Evolutionary conservation across 495 filamentous ascomycete genomes (phyloP).

Genomic region (Filosporella fistucella): DNA sequence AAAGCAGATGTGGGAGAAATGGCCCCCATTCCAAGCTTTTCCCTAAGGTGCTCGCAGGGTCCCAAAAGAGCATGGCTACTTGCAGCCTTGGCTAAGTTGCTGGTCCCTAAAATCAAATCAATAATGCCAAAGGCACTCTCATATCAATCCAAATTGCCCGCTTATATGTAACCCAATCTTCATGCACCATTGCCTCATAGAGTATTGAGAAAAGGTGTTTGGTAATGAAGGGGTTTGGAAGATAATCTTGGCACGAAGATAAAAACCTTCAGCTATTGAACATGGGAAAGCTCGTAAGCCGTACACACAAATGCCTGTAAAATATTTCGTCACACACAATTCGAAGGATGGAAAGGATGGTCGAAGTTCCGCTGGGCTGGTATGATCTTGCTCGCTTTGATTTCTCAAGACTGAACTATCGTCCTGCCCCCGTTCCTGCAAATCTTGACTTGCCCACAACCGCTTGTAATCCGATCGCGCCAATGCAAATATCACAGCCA

Average conservation of each 20-base stretch:
- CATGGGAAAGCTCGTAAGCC: constrained; percentile 75
- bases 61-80: too few relatives aligned
- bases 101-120: too few relatives aligned
- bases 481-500: constrained; percentile 13
- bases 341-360: neutral
- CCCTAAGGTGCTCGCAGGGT: too few relatives aligned
- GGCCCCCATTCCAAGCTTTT: too few relatives aligned
- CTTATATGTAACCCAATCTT: constrained; percentile 70
- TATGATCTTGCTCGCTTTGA: constrained; percentile 15
- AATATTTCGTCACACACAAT: neutral
- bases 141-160: too few relatives aligned
- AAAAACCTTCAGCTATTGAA: constrained; percentile 88
- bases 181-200: constrained; percentile 76
- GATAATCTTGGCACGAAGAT: constrained; percentile 87
- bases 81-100: too few relatives aligned
- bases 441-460: constrained; percentile 9
- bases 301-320: constrained; percentile 99
- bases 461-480: constrained; percentile 17
- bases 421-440: constrained; percentile 7
- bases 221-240: constrained; percentile 73
- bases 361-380: constrained; percentile 9
- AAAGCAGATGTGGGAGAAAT: too few relatives aligned
- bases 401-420: constrained; percentile 21
- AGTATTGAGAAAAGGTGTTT: constrained; percentile 66
- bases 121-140: too few relatives aligned